Conservation (phyloP, 768 basidiomycete species). For the Amanita thiersii region DNA sequence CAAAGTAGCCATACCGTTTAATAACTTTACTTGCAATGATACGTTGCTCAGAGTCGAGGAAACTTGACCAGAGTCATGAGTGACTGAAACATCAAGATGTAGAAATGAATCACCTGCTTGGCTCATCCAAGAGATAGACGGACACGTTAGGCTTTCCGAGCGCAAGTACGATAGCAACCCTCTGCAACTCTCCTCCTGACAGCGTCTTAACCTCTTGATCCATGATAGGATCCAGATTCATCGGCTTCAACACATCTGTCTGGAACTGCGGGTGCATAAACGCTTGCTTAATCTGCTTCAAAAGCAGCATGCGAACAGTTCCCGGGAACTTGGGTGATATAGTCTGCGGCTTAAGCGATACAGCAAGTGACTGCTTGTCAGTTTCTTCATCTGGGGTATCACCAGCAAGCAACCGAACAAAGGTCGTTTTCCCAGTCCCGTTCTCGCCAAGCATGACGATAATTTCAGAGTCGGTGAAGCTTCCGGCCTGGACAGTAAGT, state of each 20-base stretch:
- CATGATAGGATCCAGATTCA: conserved; percentile 90
- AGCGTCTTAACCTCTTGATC: conserved; percentile 98
- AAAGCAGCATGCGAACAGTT: conserved; percentile 87
- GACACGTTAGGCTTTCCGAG: conserved; percentile 77
- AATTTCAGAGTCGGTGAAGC: conserved; percentile 98
- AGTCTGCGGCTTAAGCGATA: conserved; percentile 98
- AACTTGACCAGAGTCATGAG: conserved; percentile 33
- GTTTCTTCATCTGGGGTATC: conserved; percentile 83
- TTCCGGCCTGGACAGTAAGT: conserved; percentile 82
- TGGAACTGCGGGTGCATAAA: conserved; percentile 99
- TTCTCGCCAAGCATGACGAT: conserved; percentile 99
- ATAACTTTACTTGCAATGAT: conserved; percentile 97
- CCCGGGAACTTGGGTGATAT: conserved; percentile 98
- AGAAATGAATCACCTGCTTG: conserved; percentile 50
- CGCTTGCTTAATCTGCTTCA: conserved; percentile 90
- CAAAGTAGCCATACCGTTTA: conserved; percentile 58
- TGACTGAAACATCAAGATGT: not conserved
- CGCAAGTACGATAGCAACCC: conserved; percentile 93
- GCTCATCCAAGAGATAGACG: conserved; percentile 96
- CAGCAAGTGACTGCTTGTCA: conserved; percentile 71
- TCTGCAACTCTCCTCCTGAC: conserved; percentile 96
- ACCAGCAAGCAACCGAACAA: conserved; percentile 91
- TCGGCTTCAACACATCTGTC: conserved; percentile 95
- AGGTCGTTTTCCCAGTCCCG: conserved; percentile 98
- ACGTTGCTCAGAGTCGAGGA: conserved; percentile 99